Percentiles rank a stretch among this genome's conserved stretches.
Conservation (phyloP, 2,329 filamentous ascomycete species). For the Xylariaceae sp. region DNA sequence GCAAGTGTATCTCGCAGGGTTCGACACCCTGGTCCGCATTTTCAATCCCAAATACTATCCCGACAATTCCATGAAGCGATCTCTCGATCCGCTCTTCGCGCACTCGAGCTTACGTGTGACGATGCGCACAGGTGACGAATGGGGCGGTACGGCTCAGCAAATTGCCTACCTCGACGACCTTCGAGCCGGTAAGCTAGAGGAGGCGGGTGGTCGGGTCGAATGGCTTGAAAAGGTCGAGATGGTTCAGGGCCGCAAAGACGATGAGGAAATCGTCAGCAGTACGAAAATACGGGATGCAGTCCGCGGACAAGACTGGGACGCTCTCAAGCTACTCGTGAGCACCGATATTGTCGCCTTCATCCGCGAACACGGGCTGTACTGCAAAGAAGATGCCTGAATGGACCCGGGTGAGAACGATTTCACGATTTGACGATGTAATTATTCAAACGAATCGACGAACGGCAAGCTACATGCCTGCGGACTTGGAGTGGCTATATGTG, state of each 20-base stretch:
- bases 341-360: slow-evolving; percentile 56
- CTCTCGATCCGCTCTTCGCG: slow-evolving; percentile 61
- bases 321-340: slow-evolving; percentile 52
- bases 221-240: slow-evolving; percentile 62
- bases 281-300: slow-evolving; percentile 61
- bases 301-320: slow-evolving; percentile 41
- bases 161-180: slow-evolving; percentile 50
- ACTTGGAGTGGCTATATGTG: too few relatives aligned
- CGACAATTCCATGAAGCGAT: slow-evolving; percentile 43
- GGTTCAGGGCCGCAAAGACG: slow-evolving; percentile 40
- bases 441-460: too few relatives aligned
- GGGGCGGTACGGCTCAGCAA: slow-evolving; percentile 56
- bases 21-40: slow-evolving; percentile 71
- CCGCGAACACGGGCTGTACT: slow-evolving; percentile 52
- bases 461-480: too few relatives aligned
- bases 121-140: slow-evolving; percentile 57
- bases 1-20: slow-evolving; percentile 70
- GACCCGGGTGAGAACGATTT: neutral
- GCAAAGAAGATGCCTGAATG: slow-evolving; percentile 6
- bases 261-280: slow-evolving; percentile 46
- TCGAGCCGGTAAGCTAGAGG: slow-evolving; percentile 41
- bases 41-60: slow-evolving; percentile 70
- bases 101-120: slow-evolving; percentile 61
- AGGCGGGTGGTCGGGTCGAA: slow-evolving; percentile 48
- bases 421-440: too few relatives aligned